Base-by-base conservation (phyloP, 345 rosid species). In the Mangifera indica region DNA sequence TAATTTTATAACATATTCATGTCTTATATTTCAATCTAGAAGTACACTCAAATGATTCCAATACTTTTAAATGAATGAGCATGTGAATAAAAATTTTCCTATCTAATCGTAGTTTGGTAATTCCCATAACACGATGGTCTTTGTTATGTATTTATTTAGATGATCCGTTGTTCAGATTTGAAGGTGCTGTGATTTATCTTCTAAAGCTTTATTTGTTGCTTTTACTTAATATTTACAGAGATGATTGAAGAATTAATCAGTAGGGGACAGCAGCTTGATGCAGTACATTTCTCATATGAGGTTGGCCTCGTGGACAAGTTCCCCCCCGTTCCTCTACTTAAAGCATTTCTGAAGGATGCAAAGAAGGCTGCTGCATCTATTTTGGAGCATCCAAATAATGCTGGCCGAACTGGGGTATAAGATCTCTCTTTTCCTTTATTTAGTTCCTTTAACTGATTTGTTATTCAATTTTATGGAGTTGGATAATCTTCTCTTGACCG, bases 191-290 rank as follows among this genome's bases (percentile, higher is more conserved):
- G 5, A 29, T 63, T 9, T 24, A 14, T 61, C 49, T 55, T 25
- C 72, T 78, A 67, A 70, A 22, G 45, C 53, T 25, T 25, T 26
- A 11, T 22, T 60, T 13, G 67, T 44, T 70, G 62, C 77, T 76
- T n/a, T 56, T 3, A 62, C 22, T 32, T 61, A 21, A 57, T 57
- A 20, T 73, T 1, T 42, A 52, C 91, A 92, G 99, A 91, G 56
- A 92, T 95, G 89, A 95, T 95, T 55, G 78, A 82, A 84, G 98
- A 92, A 62, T 81, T 95, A 74, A 88, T 95, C 81, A 88, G 87
- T 63, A 85, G 86, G 83, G 98, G 97, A 66, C 98, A 95, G 72
- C 98, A 89, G 84, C 98, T 92, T 69, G 99, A 95, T 84, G 99
- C 99, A 17, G 94, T 95, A 77, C 99, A 95, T 87, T 95, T 95